Percentiles rank a stretch among this genome's conserved stretches.
These are phyloP conservation scores for Trichophyton rubrum DNA, from an alignment of 2,329 filamentous ascomycete genomes.

Conservation along the genomic window DNA sequence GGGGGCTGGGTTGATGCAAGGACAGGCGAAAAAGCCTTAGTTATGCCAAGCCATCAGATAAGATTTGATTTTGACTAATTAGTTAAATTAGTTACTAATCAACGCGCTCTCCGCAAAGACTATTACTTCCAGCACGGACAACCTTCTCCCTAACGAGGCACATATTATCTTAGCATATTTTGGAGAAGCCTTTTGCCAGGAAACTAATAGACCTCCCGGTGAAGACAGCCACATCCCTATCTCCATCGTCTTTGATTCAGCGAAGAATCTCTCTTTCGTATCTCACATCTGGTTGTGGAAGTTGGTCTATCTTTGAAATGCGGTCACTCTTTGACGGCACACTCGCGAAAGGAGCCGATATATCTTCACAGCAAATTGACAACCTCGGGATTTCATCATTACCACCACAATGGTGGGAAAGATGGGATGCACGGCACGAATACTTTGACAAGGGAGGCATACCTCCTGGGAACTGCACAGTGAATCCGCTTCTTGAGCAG, in stretches of 20 bases:
- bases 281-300: slow-evolving; percentile 20
- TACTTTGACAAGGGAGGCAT: slow-evolving; percentile 12
- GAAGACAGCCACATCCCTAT: slow-evolving; percentile 17
- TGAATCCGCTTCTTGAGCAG: slow-evolving; percentile 12
- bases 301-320: slow-evolving; percentile 21
- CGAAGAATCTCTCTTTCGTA: slow-evolving; percentile 14
- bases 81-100: no score
- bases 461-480: slow-evolving; percentile 11
- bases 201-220: slow-evolving; percentile 16
- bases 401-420: slow-evolving; percentile 14
- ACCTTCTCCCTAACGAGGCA: slow-evolving; percentile 18
- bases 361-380: slow-evolving; percentile 13
- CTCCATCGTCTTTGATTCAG: slow-evolving; percentile 14
- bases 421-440: slow-evolving; percentile 13
- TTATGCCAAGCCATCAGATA: no score
- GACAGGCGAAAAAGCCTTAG: no score
- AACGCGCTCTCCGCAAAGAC: background rate
- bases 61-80: no score
- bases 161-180: slow-evolving; percentile 22
- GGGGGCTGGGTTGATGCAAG: no score
- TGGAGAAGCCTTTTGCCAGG: slow-evolving; percentile 20
- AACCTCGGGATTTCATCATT: slow-evolving; percentile 11
- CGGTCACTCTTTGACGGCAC: slow-evolving; percentile 13
- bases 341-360: slow-evolving; percentile 5
- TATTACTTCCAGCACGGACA: no score